Conservation (phyloP, 805 yeast genomes). For the Saccharomycopsis amapae region DNA sequence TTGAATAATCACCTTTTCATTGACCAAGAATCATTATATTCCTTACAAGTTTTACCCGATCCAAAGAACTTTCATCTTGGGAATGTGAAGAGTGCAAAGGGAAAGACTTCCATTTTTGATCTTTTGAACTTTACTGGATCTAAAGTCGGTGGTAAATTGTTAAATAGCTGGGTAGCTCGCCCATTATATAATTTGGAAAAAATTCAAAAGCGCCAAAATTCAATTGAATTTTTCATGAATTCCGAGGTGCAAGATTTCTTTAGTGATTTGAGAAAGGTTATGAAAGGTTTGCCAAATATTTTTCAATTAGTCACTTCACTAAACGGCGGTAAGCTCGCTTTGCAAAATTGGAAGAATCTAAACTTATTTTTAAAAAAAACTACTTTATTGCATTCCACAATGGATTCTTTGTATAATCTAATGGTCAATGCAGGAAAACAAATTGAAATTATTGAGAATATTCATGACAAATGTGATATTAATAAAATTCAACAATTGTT, state of each 20-base stretch:
- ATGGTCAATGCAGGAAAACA: background rate
- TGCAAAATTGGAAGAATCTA: background rate
- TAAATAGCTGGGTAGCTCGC: conserved; percentile 63
- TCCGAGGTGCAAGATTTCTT: background rate
- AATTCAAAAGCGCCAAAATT: conserved; percentile 53
- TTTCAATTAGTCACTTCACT: conserved; percentile 23
- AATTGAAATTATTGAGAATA: background rate
- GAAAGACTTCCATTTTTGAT: background rate
- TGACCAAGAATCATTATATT: conserved; percentile 27
- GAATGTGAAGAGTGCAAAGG: conserved; percentile 26
- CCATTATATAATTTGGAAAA: conserved; percentile 53
- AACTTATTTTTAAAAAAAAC: background rate
- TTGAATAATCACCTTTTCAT: conserved; percentile 23
- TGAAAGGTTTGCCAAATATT: conserved; percentile 30
- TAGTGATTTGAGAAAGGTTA: conserved; percentile 22
- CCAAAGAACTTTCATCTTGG: conserved; percentile 29
- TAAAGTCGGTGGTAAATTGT: conserved; percentile 57
- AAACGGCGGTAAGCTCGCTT: conserved; percentile 25
- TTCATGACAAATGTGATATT: background rate
- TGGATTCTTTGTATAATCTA: background rate
- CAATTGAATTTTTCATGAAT: conserved; percentile 44
- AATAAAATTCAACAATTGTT: background rate
- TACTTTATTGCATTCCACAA: background rate
- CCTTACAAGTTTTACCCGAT: conserved; percentile 25
- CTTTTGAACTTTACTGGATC: conserved; percentile 73